A percentile compares a stretch with the other conserved stretches of the same genome.
Evolutionary conservation across 2,329 filamentous ascomycete genomes (phyloP).

Genomic region (Bertia moriformis): DNA sequence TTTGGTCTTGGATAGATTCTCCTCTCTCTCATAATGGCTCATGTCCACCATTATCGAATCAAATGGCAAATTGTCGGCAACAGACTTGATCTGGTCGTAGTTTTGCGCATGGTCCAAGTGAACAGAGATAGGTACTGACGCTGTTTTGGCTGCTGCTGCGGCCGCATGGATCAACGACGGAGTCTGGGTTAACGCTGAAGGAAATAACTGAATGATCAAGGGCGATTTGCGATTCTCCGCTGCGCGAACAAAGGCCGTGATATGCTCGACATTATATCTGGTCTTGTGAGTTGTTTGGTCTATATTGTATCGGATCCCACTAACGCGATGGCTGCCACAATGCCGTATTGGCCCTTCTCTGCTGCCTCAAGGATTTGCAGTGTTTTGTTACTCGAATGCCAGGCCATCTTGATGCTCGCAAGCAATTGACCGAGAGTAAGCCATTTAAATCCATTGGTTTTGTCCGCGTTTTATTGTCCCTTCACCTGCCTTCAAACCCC

Average conservation of each 20-base stretch:
- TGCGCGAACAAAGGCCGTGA: slow-evolving; percentile 52
- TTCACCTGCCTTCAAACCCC: too few species aligned
- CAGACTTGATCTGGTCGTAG: slow-evolving; percentile 38
- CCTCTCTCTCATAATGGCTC: slow-evolving; percentile 56
- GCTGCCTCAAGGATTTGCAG: slow-evolving; percentile 35
- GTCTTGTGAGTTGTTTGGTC: neutral
- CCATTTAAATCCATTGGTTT: too few species aligned
- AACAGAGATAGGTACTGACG: slow-evolving; percentile 41
- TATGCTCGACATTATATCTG: slow-evolving; percentile 54
- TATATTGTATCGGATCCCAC: slow-evolving; percentile 3
- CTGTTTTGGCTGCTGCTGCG: slow-evolving; percentile 34
- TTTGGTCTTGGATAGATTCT: slow-evolving; percentile 50
- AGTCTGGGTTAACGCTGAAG: slow-evolving; percentile 53
- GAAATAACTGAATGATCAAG: slow-evolving; percentile 57
- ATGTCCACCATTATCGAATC: slow-evolving; percentile 69
- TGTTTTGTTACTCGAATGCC: slow-evolving; percentile 20
- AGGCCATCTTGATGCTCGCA: too few species aligned
- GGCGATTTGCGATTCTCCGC: slow-evolving; percentile 53
- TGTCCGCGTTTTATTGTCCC: too few species aligned
- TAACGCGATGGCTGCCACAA: slow-evolving; percentile 35
- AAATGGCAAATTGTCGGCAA: slow-evolving; percentile 40
- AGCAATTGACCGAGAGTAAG: too few species aligned
- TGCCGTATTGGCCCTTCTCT: slow-evolving; percentile 36
- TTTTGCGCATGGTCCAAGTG: slow-evolving; percentile 57
- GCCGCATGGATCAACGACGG: slow-evolving; percentile 36